phyloP scores from a whole-genome alignment of 1,139 yeast genomes.

The Scheffersomyces titani region DNA sequence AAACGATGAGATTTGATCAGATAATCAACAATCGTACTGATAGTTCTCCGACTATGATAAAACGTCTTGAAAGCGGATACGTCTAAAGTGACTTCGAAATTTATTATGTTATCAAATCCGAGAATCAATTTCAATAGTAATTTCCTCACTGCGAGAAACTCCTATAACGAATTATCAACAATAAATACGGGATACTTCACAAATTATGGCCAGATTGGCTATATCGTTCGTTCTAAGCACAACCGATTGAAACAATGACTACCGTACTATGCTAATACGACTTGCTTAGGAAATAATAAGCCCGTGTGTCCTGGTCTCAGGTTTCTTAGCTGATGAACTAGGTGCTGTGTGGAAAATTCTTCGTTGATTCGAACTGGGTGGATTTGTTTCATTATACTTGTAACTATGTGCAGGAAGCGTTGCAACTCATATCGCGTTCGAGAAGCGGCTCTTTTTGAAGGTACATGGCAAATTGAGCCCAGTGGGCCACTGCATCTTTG shows the following conservation, averaged over 20 bases:
- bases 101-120: background rate
- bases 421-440: background rate
- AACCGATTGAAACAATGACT: background rate
- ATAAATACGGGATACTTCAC: background rate
- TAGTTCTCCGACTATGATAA: background rate
- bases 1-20: background rate
- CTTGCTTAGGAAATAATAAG: background rate
- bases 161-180: background rate
- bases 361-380: background rate
- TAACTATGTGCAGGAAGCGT: background rate
- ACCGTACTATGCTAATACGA: background rate
- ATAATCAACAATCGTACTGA: background rate
- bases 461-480: no score
- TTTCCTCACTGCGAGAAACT: background rate
- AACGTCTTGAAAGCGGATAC: background rate
- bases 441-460: no score
- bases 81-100: background rate
- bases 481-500: no score
- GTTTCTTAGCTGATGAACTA: background rate
- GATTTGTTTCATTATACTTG: background rate
- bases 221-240: background rate
- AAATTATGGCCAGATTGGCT: background rate
- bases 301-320: background rate
- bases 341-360: background rate
- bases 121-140: background rate